These are phyloP conservation scores for Candida sonorensis DNA, from an alignment of 805 yeast species.

Conservation along the genomic window DNA sequence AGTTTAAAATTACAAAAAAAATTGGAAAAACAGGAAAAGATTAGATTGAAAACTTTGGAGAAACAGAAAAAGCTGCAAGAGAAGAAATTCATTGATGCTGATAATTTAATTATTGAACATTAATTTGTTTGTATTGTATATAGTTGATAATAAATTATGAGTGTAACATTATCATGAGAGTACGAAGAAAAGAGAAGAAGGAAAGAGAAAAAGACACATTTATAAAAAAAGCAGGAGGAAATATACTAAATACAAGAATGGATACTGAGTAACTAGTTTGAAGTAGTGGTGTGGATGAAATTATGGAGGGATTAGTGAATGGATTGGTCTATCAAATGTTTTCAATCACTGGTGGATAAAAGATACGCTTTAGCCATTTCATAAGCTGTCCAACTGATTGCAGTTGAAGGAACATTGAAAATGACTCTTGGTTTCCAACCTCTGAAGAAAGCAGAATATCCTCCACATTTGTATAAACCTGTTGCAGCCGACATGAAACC, in stretches of 20 bases:
- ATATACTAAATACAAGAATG: too few species aligned
- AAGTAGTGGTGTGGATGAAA: too few species aligned
- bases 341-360: too few species aligned
- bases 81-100: constrained; percentile 2
- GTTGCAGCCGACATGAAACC: constrained; percentile 67
- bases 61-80: constrained; percentile 7
- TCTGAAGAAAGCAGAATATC: constrained; percentile 62
- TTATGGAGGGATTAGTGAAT: too few species aligned
- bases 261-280: too few species aligned
- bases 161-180: too few species aligned
- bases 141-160: too few species aligned
- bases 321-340: too few species aligned
- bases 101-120: constrained; percentile 1
- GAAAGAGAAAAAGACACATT: too few species aligned
- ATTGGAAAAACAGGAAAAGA: constrained; percentile 30
- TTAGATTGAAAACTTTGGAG: constrained; percentile 17
- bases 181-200: too few species aligned
- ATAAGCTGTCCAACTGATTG: constrained; percentile 95
- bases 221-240: too few species aligned
- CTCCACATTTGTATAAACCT: constrained; percentile 56
- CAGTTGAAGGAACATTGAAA: constrained; percentile 92
- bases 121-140: too few species aligned
- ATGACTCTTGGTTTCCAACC: constrained; percentile 90
- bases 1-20: constrained; percentile 27
- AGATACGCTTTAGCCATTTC: constrained; percentile 88